phyloP scores from a whole-genome alignment of 495 filamentous ascomycete genomes.

The Patellaria atrata region DNA sequence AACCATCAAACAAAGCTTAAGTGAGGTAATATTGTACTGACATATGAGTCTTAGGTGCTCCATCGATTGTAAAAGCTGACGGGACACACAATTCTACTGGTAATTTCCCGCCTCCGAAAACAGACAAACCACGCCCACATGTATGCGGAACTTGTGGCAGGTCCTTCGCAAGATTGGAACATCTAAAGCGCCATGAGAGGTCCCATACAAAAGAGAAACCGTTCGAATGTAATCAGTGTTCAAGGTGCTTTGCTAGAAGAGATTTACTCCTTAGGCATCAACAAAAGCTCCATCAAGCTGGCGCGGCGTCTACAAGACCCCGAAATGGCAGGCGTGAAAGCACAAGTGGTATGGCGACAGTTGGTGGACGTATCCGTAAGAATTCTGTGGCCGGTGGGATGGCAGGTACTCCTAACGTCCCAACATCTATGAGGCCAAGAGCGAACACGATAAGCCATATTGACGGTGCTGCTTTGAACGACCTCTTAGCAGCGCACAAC shows the following conservation, averaged over 20 bases:
- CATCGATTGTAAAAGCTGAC: conserved; percentile 13
- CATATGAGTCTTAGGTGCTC: conserved; percentile 8
- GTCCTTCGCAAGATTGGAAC: conserved; percentile 89
- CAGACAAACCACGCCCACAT: conserved; percentile 93
- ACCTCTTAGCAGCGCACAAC: conserved; percentile 46
- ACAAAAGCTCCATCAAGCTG: conserved; percentile 98
- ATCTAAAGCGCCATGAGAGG: conserved; percentile 94
- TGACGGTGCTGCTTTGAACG: conserved; percentile 58
- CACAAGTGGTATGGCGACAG: conserved; percentile 40
- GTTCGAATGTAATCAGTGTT: conserved; percentile 93
- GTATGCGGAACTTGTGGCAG: conserved; percentile 85
- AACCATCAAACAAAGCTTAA: conserved; percentile 2
- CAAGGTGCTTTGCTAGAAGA: conserved; percentile 85
- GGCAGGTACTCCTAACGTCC: conserved; percentile 32
- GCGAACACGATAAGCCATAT: conserved; percentile 97
- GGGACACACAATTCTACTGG: conserved; percentile 10
- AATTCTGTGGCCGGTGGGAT: conserved; percentile 57
- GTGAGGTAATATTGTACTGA: conserved; percentile 1
- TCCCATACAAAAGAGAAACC: conserved; percentile 99
- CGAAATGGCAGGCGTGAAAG: conserved; percentile 71
- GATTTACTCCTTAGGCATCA: conserved; percentile 91
- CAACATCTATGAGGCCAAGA: conserved; percentile 83
- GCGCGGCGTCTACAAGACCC: conserved; percentile 75
- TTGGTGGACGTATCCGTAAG: conserved; percentile 63
- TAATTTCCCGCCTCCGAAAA: conserved; percentile 67